Percentiles rank a stretch among this genome's conserved stretches.
phyloP scores from a whole-genome alignment of 2,329 filamentous ascomycete genomes.

The Aspergillus transmontanensis region DNA sequence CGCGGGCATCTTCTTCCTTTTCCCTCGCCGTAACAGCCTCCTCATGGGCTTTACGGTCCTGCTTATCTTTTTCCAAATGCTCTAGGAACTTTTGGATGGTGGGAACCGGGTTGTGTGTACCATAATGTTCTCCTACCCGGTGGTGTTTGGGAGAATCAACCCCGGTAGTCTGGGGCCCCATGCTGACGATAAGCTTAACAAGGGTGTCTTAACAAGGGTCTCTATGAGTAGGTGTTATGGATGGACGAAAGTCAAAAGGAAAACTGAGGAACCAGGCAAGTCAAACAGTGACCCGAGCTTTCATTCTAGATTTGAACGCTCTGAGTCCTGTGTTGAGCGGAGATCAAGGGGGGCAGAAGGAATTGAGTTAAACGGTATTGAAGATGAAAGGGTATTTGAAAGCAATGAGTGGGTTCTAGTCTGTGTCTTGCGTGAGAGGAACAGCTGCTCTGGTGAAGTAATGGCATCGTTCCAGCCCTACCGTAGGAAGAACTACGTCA shows the following conservation, averaged over 20 bases:
- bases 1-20: constrained; percentile 42
- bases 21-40: constrained; percentile 11
- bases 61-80: constrained; percentile 77
- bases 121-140: constrained; percentile 71
- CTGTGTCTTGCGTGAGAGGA: not conserved
- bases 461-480: constrained; percentile 5
- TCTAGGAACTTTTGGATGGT: constrained; percentile 84
- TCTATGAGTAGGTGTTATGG: not conserved
- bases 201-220: not conserved
- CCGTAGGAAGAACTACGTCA: constrained; percentile 34
- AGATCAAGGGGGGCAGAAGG: not conserved
- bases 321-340: not conserved
- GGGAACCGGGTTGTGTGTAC: constrained; percentile 78
- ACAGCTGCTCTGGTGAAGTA: constrained; percentile 8
- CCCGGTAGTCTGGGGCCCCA: constrained; percentile 20
- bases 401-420: not conserved
- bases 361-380: not conserved
- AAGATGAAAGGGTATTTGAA: not conserved
- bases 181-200: constrained; percentile 5
- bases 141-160: constrained; percentile 37
- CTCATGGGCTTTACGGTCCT: constrained; percentile 60
- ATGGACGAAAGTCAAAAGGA: not conserved
- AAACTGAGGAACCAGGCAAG: not conserved
- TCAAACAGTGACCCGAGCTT: not conserved
- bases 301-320: constrained; percentile 1